A percentile compares a stretch with the other conserved stretches of the same genome.
Evolutionary conservation across 352 stramenopile species (phyloP).

Genomic region (Phytophthora citrophthora): DNA sequence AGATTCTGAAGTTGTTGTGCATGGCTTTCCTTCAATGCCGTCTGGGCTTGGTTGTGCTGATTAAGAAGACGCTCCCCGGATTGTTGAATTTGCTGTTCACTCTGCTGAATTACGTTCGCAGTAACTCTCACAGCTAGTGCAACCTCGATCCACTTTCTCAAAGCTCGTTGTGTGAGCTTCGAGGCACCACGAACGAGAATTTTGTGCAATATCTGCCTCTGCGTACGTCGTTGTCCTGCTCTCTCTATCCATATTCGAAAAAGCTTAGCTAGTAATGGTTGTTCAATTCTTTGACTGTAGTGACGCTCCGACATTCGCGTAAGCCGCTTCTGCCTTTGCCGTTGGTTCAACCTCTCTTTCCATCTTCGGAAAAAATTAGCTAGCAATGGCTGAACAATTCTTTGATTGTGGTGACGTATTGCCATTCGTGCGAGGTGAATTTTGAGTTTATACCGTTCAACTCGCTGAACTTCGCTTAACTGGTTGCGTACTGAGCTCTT

Average conservation of each 20-base stretch:
- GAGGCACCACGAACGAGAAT: constrained; percentile 13
- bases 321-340: constrained; percentile 10
- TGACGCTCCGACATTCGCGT: constrained; percentile 23
- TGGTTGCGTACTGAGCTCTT: not conserved
- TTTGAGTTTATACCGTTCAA: constrained; percentile 12
- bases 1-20: constrained; percentile 33
- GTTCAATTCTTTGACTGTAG: constrained; percentile 9
- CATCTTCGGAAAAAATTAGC: constrained; percentile 16
- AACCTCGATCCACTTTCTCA: constrained; percentile 25
- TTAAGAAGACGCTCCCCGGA: constrained; percentile 4
- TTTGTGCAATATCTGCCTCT: constrained; percentile 16
- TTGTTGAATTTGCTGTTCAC: constrained; percentile 15
- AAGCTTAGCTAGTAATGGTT: constrained; percentile 17
- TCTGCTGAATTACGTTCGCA: constrained; percentile 10
- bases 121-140: constrained; percentile 11
- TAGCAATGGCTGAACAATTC: constrained; percentile 15
- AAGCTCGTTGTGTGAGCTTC: constrained; percentile 5
- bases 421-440: constrained; percentile 25
- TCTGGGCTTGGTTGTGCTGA: constrained; percentile 26
- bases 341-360: constrained; percentile 4
- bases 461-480: constrained; percentile 7
- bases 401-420: constrained; percentile 11
- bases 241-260: constrained; percentile 17
- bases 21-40: constrained; percentile 7
- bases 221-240: constrained; percentile 8